These are phyloP conservation scores for Cryptosporidium ryanae DNA, from an alignment of 169 alveolate genomes.

Conservation along the genomic window DNA sequence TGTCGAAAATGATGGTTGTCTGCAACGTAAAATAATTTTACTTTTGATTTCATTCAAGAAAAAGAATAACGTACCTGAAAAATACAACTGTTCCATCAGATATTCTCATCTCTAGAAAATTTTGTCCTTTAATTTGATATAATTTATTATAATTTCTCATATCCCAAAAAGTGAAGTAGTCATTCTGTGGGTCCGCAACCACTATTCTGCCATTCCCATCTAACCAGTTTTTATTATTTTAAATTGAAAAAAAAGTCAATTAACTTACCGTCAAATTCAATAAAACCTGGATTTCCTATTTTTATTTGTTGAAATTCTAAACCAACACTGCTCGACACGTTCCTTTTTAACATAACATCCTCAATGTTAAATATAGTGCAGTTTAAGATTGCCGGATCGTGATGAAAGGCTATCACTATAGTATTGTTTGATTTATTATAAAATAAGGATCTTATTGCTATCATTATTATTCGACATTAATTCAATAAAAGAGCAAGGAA, in stretches of 20 bases:
- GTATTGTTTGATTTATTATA: constrained; percentile 56
- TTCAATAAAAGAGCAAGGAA: neutral
- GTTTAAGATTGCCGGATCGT: constrained; percentile 49
- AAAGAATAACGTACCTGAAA: constrained; percentile 34
- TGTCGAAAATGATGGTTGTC: constrained; percentile 73
- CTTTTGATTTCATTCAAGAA: neutral
- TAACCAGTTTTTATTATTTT: neutral
- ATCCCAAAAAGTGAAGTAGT: constrained; percentile 69
- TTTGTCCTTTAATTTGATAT: constrained; percentile 61
- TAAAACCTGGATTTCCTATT: constrained; percentile 74
- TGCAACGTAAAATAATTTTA: constrained; percentile 5
- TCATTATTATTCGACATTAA: neutral
- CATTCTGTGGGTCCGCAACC: constrained; percentile 74
- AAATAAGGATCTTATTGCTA: constrained; percentile 68
- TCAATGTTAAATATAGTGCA: constrained; percentile 64
- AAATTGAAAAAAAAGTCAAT: neutral
- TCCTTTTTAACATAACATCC: constrained; percentile 42
- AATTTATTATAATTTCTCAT: constrained; percentile 63
- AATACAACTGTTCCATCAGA: constrained; percentile 73
- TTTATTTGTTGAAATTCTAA: constrained; percentile 56
- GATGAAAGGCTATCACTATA: constrained; percentile 63
- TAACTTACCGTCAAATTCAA: constrained; percentile 72
- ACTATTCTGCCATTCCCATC: constrained; percentile 75
- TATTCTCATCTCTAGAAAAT: constrained; percentile 70
- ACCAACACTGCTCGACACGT: constrained; percentile 36